Conservation (phyloP, 768 basidiomycete species). For the Lactarius vividus region DNA sequence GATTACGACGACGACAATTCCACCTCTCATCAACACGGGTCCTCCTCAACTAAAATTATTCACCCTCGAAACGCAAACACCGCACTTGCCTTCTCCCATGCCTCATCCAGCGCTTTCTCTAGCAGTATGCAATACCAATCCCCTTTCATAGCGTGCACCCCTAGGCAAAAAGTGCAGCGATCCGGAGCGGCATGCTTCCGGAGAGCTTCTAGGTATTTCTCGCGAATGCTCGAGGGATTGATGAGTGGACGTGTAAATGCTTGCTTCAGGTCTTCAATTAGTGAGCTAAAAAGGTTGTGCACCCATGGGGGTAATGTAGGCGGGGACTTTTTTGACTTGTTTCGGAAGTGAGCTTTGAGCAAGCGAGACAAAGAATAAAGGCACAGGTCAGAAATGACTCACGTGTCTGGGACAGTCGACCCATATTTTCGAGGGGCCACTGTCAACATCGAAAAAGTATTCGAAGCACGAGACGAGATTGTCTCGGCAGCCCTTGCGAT, state of each 20-base stretch:
- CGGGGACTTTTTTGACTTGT: not conserved
- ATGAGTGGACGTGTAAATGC: not conserved
- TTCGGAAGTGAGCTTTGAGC: not conserved
- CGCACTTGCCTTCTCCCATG: not conserved
- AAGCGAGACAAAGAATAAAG: not conserved
- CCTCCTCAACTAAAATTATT: not conserved
- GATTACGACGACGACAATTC: too few species aligned
- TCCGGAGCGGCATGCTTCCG: not conserved
- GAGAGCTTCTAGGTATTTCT: not conserved
- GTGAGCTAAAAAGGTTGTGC: not conserved
- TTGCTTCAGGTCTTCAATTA: not conserved
- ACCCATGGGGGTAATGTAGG: not conserved
- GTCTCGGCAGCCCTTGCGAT: slow-evolving; percentile 3
- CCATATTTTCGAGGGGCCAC: slow-evolving; percentile 15
- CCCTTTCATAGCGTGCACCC: not conserved
- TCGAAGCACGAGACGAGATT: not conserved
- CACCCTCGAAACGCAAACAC: not conserved
- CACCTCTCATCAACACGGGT: too few species aligned
- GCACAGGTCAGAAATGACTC: not conserved
- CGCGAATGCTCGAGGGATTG: not conserved
- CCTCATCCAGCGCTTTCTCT: not conserved
- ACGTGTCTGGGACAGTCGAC: not conserved
- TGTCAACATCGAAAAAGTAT: not conserved
- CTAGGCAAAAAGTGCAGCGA: not conserved
- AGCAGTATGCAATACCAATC: not conserved